Percentiles rank a stretch among this genome's conserved stretches.
phyloP scores from a whole-genome alignment of 1,139 yeast genomes.

The Tardiomyces depauwii region DNA sequence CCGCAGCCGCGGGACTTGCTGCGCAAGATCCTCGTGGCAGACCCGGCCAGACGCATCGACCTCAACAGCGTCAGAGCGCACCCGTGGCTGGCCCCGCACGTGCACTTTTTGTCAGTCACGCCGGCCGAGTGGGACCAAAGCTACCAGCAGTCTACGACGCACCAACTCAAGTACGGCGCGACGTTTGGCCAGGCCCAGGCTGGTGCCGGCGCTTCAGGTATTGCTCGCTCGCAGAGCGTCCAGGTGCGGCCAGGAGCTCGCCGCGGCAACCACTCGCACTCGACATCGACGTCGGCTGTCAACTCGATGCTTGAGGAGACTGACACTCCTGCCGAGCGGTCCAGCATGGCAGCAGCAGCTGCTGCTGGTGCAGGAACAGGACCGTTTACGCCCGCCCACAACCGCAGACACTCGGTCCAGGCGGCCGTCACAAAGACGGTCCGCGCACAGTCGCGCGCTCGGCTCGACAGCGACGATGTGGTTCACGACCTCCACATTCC shows the following conservation, averaged over 20 bases:
- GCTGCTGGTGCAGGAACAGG: constrained; percentile 1
- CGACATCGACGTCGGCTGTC: constrained; percentile 4
- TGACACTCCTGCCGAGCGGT: constrained; percentile 4
- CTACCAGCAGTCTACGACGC: constrained; percentile 6
- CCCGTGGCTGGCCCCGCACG: constrained; percentile 79
- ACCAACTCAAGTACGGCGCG: not conserved
- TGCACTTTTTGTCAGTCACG: constrained; percentile 67
- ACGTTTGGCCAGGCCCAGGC: too few species aligned
- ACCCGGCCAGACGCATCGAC: constrained; percentile 68
- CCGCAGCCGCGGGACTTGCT: constrained; percentile 88
- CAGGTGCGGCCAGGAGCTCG: not conserved
- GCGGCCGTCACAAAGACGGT: constrained; percentile 16
- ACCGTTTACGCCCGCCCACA: constrained; percentile 9
- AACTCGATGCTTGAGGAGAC: constrained; percentile 3
- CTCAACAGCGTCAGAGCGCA: constrained; percentile 66
- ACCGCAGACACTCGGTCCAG: constrained; percentile 20
- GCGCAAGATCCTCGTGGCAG: constrained; percentile 73
- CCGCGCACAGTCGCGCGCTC: constrained; percentile 2
- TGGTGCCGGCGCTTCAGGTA: too few species aligned
- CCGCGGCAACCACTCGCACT: constrained; percentile 2
- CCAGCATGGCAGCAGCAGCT: too few species aligned
- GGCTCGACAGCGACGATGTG: constrained; percentile 2
- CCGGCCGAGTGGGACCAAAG: constrained; percentile 78
- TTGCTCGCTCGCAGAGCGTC: not conserved
- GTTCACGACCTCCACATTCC: too few species aligned